Evolutionary conservation across 768 basidiomycete genomes (phyloP), one percentile per base, ranked within the genome.

Genomic region (Psilocybe sp.): DNA sequence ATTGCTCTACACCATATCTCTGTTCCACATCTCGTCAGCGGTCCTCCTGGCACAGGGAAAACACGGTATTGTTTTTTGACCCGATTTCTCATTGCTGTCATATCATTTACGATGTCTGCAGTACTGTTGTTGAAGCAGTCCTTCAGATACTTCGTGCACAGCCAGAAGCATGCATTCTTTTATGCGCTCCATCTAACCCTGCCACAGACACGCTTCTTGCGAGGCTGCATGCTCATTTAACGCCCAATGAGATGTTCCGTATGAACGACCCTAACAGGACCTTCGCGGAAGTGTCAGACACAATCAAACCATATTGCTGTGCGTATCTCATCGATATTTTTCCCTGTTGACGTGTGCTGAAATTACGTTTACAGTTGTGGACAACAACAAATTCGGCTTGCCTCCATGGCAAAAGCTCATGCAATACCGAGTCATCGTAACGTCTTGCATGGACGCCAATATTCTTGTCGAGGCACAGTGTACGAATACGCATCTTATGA

Each of bases 41-140:
- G 78, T 1, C 78, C 78, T 12, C 76, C 78, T 14, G 78, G 78
- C 1, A 79, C 78, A 15, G 78, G 77, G 15, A 79, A 79, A 60
- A 79, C 77, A n/a, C 70, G 73, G 76, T 74, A 50, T 50, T 40
- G 50, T 35, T 19, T 23, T 52, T 38, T 48, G 23, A 18, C 23
- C 7, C 10, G 4, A 13, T 41, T 31, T 12, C 35, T 32, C 16
- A 20, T 50, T 8, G 32, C 18, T 44, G 12, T 35, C 15, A 19
- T 33, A 16, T 52, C 44, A 38, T 33, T 6, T 44, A 16, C 7
- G 15, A 37, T 12, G 4, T 47, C 40, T 32, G 10, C 36, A 77
- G 78, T 53, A 80, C 77, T 2, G 68, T 77, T 3, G 76, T 77
- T 16, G 77, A 78, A 61, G 63, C 69, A 5, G 78, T 80, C 3